Percentiles rank a stretch among this genome's conserved stretches.
These are phyloP conservation scores for Podosphaera aphanis DNA, from an alignment of 2,329 filamentous ascomycete species.

Conservation along the genomic window DNA sequence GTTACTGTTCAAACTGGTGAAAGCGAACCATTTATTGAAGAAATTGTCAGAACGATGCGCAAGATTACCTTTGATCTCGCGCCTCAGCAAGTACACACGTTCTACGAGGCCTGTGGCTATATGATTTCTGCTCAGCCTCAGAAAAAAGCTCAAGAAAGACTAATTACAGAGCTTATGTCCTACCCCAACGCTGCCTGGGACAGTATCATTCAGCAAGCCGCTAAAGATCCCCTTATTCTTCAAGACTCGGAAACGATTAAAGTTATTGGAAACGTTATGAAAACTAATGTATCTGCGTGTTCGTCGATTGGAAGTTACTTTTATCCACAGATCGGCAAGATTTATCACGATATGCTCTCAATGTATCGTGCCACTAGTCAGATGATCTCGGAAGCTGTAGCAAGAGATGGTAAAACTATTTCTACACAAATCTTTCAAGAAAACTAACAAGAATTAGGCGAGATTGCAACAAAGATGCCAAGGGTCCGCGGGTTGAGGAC, in stretches of 20 bases:
- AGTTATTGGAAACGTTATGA: slow-evolving; percentile 98
- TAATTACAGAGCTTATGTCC: slow-evolving; percentile 80
- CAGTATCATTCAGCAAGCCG: slow-evolving; percentile 73
- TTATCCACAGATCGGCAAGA: slow-evolving; percentile 89
- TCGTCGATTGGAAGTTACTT: slow-evolving; percentile 93
- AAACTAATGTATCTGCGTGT: slow-evolving; percentile 97
- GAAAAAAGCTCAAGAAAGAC: slow-evolving; percentile 74
- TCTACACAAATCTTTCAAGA: not conserved
- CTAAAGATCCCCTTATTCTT: slow-evolving; percentile 60
- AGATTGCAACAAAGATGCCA: slow-evolving; percentile 90
- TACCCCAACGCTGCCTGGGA: slow-evolving; percentile 91
- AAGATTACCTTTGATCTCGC: slow-evolving; percentile 91
- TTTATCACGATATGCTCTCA: slow-evolving; percentile 94
- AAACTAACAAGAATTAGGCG: slow-evolving; percentile 29
- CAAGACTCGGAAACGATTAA: slow-evolving; percentile 93
- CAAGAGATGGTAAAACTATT: slow-evolving; percentile 46
- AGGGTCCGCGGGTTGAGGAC: slow-evolving; percentile 85
- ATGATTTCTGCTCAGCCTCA: slow-evolving; percentile 98
- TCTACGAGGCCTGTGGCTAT: slow-evolving; percentile 96
- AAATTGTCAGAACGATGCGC: slow-evolving; percentile 85
- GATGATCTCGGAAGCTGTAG: slow-evolving; percentile 82
- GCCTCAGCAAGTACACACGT: slow-evolving; percentile 93
- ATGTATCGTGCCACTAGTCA: slow-evolving; percentile 98
- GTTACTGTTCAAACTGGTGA: slow-evolving; percentile 89
- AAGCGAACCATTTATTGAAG: slow-evolving; percentile 88